Conservation (phyloP, 345 rosid species). For the Geranium rotundifolium region DNA sequence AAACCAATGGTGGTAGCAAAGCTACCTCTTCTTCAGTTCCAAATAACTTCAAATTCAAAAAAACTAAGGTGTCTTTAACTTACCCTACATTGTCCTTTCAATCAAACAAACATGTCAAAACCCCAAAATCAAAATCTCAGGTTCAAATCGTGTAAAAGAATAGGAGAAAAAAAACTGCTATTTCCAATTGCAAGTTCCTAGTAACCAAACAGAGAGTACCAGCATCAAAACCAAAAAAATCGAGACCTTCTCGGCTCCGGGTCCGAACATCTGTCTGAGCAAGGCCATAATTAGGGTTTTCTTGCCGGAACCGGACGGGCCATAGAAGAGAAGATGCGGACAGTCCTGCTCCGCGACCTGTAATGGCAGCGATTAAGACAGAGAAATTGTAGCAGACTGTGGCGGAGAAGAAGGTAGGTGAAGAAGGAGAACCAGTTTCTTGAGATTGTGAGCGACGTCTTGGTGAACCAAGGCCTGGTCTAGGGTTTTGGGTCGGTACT, state of each 20-base stretch:
- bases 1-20: background rate
- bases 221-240: background rate
- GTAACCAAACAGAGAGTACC: background rate
- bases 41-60: background rate
- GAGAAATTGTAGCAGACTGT: background rate
- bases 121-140: background rate
- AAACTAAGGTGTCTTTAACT: background rate
- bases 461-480: slow-evolving; percentile 70
- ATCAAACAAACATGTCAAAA: background rate
- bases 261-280: slow-evolving; percentile 71
- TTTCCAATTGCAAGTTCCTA: background rate
- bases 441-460: slow-evolving; percentile 73
- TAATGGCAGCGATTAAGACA: background rate
- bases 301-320: slow-evolving; percentile 95
- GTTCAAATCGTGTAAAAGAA: too few species aligned
- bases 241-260: slow-evolving; percentile 74
- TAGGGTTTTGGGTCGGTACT: slow-evolving; percentile 89
- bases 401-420: background rate
- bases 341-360: slow-evolving; percentile 92
- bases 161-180: background rate
- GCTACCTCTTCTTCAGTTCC: background rate
- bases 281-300: slow-evolving; percentile 97
- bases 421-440: slow-evolving; percentile 46
- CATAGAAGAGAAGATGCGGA: slow-evolving; percentile 94
- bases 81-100: background rate